Evolutionary conservation across 768 basidiomycete species (phyloP).

Genomic region (Amanita muscaria): DNA sequence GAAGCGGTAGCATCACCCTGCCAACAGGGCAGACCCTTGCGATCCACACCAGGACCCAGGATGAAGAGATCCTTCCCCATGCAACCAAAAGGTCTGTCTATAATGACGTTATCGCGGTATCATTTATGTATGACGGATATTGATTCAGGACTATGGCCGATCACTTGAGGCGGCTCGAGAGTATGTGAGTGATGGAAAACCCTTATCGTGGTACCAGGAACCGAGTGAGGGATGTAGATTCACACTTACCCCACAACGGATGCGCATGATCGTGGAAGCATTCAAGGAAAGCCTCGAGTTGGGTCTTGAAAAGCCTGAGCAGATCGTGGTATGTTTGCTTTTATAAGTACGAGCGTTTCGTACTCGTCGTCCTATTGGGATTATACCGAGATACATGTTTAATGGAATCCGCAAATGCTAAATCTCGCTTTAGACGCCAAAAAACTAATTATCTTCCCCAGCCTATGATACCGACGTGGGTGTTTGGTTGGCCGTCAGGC

Average conservation of each 20-base stretch:
- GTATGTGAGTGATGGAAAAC: constrained; percentile 43
- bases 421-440: neutral
- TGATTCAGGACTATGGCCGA: constrained; percentile 78
- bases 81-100: constrained; percentile 78
- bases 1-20: constrained; percentile 66
- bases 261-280: constrained; percentile 95
- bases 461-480: constrained; percentile 97
- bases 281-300: constrained; percentile 88
- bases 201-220: constrained; percentile 1
- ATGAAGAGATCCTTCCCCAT: constrained; percentile 83
- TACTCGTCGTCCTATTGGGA: neutral
- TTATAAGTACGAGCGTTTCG: too few species aligned
- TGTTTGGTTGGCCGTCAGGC: constrained; percentile 92
- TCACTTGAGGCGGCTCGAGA: constrained; percentile 87
- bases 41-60: constrained; percentile 82
- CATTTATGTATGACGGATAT: constrained; percentile 10
- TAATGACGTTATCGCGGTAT: constrained; percentile 18
- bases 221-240: constrained; percentile 38
- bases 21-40: constrained; percentile 74
- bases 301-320: constrained; percentile 73
- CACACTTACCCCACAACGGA: constrained; percentile 80
- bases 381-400: neutral
- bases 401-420: neutral
- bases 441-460: constrained; percentile 21
- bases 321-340: constrained; percentile 70